These are phyloP conservation scores for Zopfia rhizophila DNA, from an alignment of 2,329 filamentous ascomycete genomes.

Conservation along the genomic window DNA sequence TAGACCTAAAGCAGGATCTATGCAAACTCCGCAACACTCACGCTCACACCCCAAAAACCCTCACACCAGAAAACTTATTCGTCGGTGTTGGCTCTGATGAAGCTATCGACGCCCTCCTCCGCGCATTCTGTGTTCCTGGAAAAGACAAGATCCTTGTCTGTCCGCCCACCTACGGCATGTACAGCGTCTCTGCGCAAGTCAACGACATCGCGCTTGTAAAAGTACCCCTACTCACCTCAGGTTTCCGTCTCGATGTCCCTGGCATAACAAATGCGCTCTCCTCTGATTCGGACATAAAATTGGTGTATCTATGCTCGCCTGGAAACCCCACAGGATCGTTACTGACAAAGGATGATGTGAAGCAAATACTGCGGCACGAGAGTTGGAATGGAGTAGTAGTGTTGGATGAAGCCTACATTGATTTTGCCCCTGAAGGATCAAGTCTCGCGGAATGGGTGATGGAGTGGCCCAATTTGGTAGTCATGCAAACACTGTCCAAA, in stretches of 20 bases:
- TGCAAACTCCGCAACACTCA: conserved; percentile 89
- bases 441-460: conserved; percentile 91
- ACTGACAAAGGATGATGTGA: conserved; percentile 79
- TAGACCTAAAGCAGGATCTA: conserved; percentile 83
- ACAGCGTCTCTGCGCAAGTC: conserved; percentile 90
- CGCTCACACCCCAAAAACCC: conserved; percentile 76
- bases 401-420: conserved; percentile 95
- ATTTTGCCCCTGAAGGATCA: conserved; percentile 82
- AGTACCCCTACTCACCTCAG: conserved; percentile 80
- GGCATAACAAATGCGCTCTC: conserved; percentile 75
- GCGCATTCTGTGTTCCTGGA: conserved; percentile 90
- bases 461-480: conserved; percentile 94
- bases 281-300: conserved; percentile 75
- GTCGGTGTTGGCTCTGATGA: conserved; percentile 97
- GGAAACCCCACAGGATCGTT: conserved; percentile 91
- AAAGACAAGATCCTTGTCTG: conserved; percentile 92
- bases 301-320: conserved; percentile 92
- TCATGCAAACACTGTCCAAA: conserved; percentile 99
- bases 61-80: conserved; percentile 87
- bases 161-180: conserved; percentile 99
- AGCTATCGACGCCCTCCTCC: conserved; percentile 92
- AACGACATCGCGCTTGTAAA: conserved; percentile 90
- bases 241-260: conserved; percentile 76
- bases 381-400: conserved; percentile 96
- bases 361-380: conserved; percentile 79